A percentile compares a stretch with the other conserved stretches of the same genome.
These are phyloP conservation scores for Diaporthe ampelina DNA, from an alignment of 2,329 filamentous ascomycete genomes.

Conservation along the genomic window DNA sequence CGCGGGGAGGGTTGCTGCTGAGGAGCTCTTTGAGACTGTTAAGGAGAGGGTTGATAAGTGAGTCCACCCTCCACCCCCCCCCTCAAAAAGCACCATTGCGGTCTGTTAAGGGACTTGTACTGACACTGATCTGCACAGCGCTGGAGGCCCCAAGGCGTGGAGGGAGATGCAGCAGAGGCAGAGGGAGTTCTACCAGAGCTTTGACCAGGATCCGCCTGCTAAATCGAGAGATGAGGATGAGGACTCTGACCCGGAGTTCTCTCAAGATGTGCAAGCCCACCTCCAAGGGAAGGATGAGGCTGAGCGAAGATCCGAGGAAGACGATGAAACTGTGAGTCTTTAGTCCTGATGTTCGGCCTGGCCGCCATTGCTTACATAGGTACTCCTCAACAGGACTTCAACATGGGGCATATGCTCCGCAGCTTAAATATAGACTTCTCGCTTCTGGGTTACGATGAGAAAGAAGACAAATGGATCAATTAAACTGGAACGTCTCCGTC, in stretches of 20 bases:
- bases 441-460: slow-evolving; percentile 38
- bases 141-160: slow-evolving; percentile 38
- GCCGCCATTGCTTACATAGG: not conserved
- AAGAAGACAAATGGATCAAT: slow-evolving; percentile 39
- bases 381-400: slow-evolving; percentile 31
- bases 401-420: slow-evolving; percentile 38
- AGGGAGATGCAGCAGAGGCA: slow-evolving; percentile 39
- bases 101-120: no score
- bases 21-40: slow-evolving; percentile 52
- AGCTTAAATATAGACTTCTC: slow-evolving; percentile 39
- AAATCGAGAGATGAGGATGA: not conserved
- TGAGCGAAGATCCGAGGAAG: not conserved
- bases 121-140: slow-evolving; percentile 2
- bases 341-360: not conserved
- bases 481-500: not conserved
- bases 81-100: no score
- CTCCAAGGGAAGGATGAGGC: not conserved
- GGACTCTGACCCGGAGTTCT: not conserved
- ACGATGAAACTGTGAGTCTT: slow-evolving; percentile 22
- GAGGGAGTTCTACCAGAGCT: slow-evolving; percentile 36
- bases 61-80: no score
- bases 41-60: slow-evolving; percentile 42
- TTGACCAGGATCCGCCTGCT: slow-evolving; percentile 26
- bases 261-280: not conserved
- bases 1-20: slow-evolving; percentile 73